Conservation (phyloP, 768 basidiomycete species). For the Pleurotus giganteus region DNA sequence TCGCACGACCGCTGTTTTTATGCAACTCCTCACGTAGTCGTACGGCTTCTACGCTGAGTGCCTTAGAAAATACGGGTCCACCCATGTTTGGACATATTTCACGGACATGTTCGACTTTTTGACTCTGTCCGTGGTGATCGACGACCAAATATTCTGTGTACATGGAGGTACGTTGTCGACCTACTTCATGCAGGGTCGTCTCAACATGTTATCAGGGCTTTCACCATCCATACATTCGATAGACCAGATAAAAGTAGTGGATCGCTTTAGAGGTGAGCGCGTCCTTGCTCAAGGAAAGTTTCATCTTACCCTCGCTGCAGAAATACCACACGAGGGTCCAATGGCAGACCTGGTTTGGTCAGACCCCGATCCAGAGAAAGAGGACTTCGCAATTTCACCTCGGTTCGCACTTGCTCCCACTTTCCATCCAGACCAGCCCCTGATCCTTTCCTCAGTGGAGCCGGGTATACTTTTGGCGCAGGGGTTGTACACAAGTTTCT, state of each 20-base stretch:
- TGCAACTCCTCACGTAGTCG: constrained; percentile 53
- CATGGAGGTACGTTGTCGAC: constrained; percentile 73
- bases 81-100: constrained; percentile 98
- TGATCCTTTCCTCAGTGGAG: constrained; percentile 61
- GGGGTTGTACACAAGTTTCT: constrained; percentile 98
- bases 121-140: constrained; percentile 95
- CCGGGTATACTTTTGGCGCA: constrained; percentile 98
- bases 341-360: constrained; percentile 99
- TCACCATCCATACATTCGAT: constrained; percentile 99
- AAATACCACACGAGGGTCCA: constrained; percentile 98
- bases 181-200: background rate
- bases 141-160: constrained; percentile 98
- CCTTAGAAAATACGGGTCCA: constrained; percentile 92
- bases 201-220: constrained; percentile 53
- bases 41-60: constrained; percentile 99
- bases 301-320: constrained; percentile 40
- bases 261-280: constrained; percentile 87
- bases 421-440: constrained; percentile 14
- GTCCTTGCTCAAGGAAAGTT: constrained; percentile 17
- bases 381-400: constrained; percentile 98
- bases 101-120: constrained; percentile 99
- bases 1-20: constrained; percentile 11
- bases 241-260: constrained; percentile 99
- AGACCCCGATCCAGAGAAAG: constrained; percentile 98
- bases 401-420: constrained; percentile 51